Evolutionary conservation across 768 basidiomycete species (phyloP).

Genomic region (Mycena haematopus): DNA sequence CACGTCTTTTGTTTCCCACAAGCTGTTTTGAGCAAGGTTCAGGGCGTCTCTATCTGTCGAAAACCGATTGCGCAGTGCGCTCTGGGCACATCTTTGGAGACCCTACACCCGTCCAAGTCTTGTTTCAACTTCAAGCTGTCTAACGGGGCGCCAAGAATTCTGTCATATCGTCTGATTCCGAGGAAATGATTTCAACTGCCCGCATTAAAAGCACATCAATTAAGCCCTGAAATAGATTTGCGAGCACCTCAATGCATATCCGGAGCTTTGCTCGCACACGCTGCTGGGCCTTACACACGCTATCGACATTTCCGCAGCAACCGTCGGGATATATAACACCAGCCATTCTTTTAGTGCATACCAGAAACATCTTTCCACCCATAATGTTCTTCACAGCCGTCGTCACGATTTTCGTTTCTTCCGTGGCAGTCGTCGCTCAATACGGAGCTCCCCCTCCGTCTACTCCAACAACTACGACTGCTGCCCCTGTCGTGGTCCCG

Average conservation of each 20-base stretch:
- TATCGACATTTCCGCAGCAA: constrained; percentile 25
- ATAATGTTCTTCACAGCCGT: constrained; percentile 41
- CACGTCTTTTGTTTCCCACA: neutral
- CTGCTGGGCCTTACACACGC: constrained; percentile 11
- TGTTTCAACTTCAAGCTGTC: too few relatives aligned
- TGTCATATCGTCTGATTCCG: neutral
- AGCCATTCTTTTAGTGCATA: neutral
- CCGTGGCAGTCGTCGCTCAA: constrained; percentile 45
- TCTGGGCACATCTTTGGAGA: neutral
- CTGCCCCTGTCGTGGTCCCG: constrained; percentile 41
- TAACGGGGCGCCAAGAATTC: too few relatives aligned
- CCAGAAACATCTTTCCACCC: neutral
- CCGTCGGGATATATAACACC: constrained; percentile 13
- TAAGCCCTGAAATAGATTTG: constrained; percentile 12
- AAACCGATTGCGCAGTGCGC: neutral
- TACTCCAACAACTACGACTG: constrained; percentile 33
- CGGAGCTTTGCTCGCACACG: constrained; percentile 6
- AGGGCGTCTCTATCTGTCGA: neutral
- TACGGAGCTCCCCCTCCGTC: constrained; percentile 18
- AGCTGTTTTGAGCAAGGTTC: neutral
- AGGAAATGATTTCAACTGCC: neutral
- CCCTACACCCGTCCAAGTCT: too few relatives aligned
- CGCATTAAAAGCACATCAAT: constrained; percentile 3
- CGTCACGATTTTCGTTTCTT: constrained; percentile 31
- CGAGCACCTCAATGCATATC: neutral